phyloP scores from a whole-genome alignment of 176 grass and related monocot genomes.

The Zea luxurians region DNA sequence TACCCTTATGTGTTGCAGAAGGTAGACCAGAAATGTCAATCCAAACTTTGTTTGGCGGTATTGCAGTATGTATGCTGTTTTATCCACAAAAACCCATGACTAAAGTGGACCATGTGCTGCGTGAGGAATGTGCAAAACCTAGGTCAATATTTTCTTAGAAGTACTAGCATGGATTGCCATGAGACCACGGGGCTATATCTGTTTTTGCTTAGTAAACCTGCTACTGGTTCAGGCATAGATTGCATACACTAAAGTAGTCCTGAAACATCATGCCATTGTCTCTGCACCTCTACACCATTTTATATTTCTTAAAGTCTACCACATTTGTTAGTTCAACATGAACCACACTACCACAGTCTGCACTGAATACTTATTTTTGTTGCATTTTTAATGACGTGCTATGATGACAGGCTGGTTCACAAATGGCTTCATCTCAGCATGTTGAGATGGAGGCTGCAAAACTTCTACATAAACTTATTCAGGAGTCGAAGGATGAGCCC shows the following conservation, averaged over 20 bases:
- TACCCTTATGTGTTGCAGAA: background rate
- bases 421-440: constrained; percentile 88
- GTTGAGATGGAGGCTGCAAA: constrained; percentile 96
- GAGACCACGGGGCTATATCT: constrained; percentile 1
- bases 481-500: constrained; percentile 96
- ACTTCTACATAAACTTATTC: constrained; percentile 96
- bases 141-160: constrained; percentile 14
- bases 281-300: background rate
- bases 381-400: constrained; percentile 13
- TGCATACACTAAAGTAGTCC: constrained; percentile 21
- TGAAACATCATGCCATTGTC: constrained; percentile 22
- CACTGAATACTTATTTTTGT: background rate
- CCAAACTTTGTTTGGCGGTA: background rate
- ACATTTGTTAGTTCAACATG: constrained; percentile 20
- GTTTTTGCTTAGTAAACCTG: constrained; percentile 31
- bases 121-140: constrained; percentile 14
- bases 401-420: constrained; percentile 32
- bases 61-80: constrained; percentile 8
- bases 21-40: background rate
- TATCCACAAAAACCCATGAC: constrained; percentile 17
- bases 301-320: constrained; percentile 9
- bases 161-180: constrained; percentile 20
- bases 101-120: constrained; percentile 2
- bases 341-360: background rate
- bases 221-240: background rate